phyloP scores from a whole-genome alignment of 1,284 basidiomycete genomes.

The Sphagnurus paluster region DNA sequence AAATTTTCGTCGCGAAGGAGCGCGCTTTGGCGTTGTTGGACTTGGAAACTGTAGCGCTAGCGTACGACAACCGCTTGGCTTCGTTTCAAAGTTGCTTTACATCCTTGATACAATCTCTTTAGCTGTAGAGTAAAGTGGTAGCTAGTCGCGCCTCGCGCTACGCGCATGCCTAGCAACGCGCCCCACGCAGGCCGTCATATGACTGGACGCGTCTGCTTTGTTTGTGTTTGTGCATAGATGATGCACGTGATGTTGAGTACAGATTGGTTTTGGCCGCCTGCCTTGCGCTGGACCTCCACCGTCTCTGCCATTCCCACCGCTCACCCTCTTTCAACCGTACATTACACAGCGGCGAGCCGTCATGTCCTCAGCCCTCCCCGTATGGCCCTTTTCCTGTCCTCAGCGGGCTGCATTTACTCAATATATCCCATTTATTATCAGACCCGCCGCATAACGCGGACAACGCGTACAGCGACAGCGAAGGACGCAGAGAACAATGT shows the following conservation, averaged over 20 bases:
- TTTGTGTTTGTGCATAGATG: conserved; percentile 28
- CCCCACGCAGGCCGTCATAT: conserved; percentile 25
- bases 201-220: conserved; percentile 32
- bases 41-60: too few species aligned
- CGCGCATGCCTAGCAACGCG: too few species aligned
- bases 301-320: conserved; percentile 11
- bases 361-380: conserved; percentile 41
- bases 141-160: too few species aligned
- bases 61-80: too few species aligned
- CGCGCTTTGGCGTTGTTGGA: too few species aligned
- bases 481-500: conserved; percentile 70
- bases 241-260: conserved; percentile 37
- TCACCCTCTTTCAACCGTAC: conserved; percentile 19
- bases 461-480: conserved; percentile 48
- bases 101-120: too few species aligned
- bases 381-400: conserved; percentile 17
- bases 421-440: conserved; percentile 3
- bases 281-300: conserved; percentile 20
- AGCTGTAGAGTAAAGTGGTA: too few species aligned
- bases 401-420: conserved; percentile 2
- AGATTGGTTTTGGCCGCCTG: conserved; percentile 20
- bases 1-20: too few species aligned
- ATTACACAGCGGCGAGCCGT: conserved; percentile 20
- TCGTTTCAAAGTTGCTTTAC: too few species aligned
- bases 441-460: conserved; percentile 50